Base-by-base conservation (phyloP, 2,329 filamentous ascomycete genomes). In the Cercospora zeae-maydis region DNA sequence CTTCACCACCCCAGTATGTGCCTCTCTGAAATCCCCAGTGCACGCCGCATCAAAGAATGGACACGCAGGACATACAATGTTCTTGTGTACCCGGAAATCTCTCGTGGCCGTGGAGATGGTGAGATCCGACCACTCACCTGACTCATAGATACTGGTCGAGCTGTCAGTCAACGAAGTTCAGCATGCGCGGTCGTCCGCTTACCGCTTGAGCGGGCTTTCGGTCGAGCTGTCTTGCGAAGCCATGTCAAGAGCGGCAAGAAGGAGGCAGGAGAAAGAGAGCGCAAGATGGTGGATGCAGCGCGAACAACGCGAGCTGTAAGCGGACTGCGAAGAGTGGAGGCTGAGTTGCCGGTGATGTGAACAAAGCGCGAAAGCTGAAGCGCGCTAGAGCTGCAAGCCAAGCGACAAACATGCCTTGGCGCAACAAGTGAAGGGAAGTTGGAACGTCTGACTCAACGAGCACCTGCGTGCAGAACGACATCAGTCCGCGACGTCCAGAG, bases 11-110 rank as follows among this genome's bases (percentile, higher is more conserved):
- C 57, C 57, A 1, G 45, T 52, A 1, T 31, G 39, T 1, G 57
- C 39, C 42, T 59, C 57, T 11, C 27, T 24, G 31, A 52, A 59
- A 42, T 49, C 42, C 4, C 33, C 9, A 34, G 42, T 37, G 8
- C 30, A 49, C 0, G 42, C 57, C 4, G 42, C 57, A 7, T 36
- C 27, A 8, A 59, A 59, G 30, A 49, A 59, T 1, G 27, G 30
- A 7, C 30, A 51, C 4, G 39, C 57, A 10, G 57, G 53, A 27
- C 53, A 56, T 4, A 56, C 24, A 19, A 56, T 56, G 53, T 11
- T 11, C 21, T 59, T 59, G 42, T 59, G 57, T 10, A 59, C 57
- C 10, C 9, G 16, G 31, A 59, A 59, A 30, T 49, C 45, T 27
- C n/a, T 37, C 0, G 42, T 49, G 1, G 30, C 19, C 2, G 42